Percentiles rank a stretch among this genome's conserved stretches.
Conservation (phyloP, 495 filamentous ascomycete genomes). For the Neurospora sublineolata region DNA sequence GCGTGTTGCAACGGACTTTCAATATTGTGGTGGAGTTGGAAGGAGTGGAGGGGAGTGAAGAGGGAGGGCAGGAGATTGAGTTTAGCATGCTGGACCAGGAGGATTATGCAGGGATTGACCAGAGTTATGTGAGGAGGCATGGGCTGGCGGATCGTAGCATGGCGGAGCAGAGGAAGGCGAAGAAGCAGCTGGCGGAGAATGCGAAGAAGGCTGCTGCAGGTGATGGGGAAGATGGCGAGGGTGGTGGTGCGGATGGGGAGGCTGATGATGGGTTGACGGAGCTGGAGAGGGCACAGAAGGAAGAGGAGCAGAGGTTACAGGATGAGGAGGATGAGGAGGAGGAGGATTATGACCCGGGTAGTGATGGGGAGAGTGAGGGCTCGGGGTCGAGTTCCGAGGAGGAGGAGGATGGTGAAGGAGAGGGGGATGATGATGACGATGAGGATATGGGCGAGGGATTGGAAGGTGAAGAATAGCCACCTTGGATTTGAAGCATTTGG, state of each 20-base stretch:
- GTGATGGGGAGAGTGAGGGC: slow-evolving; percentile 62
- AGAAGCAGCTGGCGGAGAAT: slow-evolving; percentile 42
- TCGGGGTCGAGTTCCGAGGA: slow-evolving; percentile 43
- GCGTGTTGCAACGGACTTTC: slow-evolving; percentile 83
- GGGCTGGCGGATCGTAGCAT: slow-evolving; percentile 82
- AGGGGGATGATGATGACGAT: slow-evolving; percentile 35
- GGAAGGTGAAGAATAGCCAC: slow-evolving; percentile 8
- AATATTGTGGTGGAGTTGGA: slow-evolving; percentile 69
- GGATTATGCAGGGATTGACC: slow-evolving; percentile 72
- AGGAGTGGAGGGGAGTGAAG: slow-evolving; percentile 24
- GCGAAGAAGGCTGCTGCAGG: slow-evolving; percentile 36
- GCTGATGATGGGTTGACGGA: slow-evolving; percentile 56
- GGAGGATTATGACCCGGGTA: slow-evolving; percentile 81
- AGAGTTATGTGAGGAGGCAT: slow-evolving; percentile 63
- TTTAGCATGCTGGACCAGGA: slow-evolving; percentile 83
- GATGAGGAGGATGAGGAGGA: slow-evolving; percentile 75
- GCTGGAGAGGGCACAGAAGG: slow-evolving; percentile 41
- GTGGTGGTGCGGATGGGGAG: slow-evolving; percentile 29
- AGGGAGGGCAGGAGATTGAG: slow-evolving; percentile 55
- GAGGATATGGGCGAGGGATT: slow-evolving; percentile 32
- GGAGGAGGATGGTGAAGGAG: slow-evolving; percentile 39
- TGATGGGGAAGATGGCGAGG: slow-evolving; percentile 32
- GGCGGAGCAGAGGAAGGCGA: slow-evolving; percentile 78
- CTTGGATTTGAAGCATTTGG: not conserved
- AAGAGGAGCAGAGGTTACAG: slow-evolving; percentile 40